phyloP scores from a whole-genome alignment of 2,329 filamentous ascomycete species.

The Elsinoe arachidis region DNA sequence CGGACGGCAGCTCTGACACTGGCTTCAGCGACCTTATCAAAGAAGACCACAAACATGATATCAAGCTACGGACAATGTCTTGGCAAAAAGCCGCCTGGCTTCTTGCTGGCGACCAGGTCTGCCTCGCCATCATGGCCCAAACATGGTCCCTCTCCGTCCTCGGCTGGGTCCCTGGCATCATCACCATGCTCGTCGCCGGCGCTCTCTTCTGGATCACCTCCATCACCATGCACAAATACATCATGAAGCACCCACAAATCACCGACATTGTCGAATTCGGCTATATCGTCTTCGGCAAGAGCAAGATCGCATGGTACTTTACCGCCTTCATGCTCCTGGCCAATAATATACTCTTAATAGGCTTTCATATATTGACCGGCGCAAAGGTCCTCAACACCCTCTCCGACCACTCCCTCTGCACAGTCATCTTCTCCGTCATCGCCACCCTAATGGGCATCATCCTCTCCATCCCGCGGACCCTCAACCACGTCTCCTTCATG shows the following conservation, averaged over 20 bases:
- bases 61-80: slow-evolving; percentile 45
- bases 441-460: slow-evolving; percentile 39
- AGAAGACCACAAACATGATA: slow-evolving; percentile 40
- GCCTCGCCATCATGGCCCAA: slow-evolving; percentile 45
- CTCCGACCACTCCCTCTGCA: slow-evolving; percentile 41
- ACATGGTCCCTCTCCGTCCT: slow-evolving; percentile 43
- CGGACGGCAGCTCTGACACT: slow-evolving; percentile 19
- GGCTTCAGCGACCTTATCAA: slow-evolving; percentile 21
- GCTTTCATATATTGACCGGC: slow-evolving; percentile 43
- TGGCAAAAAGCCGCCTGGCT: slow-evolving; percentile 46
- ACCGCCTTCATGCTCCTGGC: slow-evolving; percentile 41
- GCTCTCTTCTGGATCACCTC: slow-evolving; percentile 43
- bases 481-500: slow-evolving; percentile 44
- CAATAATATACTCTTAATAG: slow-evolving; percentile 45
- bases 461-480: slow-evolving; percentile 38
- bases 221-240: slow-evolving; percentile 44
- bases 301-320: slow-evolving; percentile 37
- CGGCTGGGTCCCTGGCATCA: slow-evolving; percentile 40
- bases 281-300: slow-evolving; percentile 40
- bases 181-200: slow-evolving; percentile 40
- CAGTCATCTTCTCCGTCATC: slow-evolving; percentile 42
- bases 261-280: slow-evolving; percentile 44
- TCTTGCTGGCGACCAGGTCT: slow-evolving; percentile 42
- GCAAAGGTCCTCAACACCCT: slow-evolving; percentile 43
- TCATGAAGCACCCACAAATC: slow-evolving; percentile 45